phyloP scores from a whole-genome alignment of 1,284 basidiomycete genomes.

The Xerocomus subilludens region DNA sequence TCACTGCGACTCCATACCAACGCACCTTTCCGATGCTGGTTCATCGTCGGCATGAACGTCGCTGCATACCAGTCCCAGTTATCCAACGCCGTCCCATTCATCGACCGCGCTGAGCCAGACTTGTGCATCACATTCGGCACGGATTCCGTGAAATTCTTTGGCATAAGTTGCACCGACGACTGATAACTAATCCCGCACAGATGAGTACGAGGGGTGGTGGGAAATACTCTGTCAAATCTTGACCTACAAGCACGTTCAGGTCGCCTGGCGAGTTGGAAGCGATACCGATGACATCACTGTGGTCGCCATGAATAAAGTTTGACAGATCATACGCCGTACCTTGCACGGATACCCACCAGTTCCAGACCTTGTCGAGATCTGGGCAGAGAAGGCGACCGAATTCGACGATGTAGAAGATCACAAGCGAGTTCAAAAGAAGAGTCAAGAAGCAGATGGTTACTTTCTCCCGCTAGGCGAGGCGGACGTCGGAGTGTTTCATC shows the following conservation, averaged over 20 bases:
- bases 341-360: conserved; percentile 90
- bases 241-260: conserved; percentile 82
- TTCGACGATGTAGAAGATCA: conserved; percentile 92
- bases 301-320: conserved; percentile 87
- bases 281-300: conserved; percentile 79
- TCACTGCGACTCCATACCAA: conserved; percentile 74
- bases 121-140: conserved; percentile 79
- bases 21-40: conserved; percentile 83
- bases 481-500: conserved; percentile 97
- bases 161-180: conserved; percentile 61
- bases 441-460: conserved; percentile 93
- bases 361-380: conserved; percentile 92
- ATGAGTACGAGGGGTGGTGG: conserved; percentile 84
- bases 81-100: conserved; percentile 62
- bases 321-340: conserved; percentile 95
- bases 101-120: conserved; percentile 71
- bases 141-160: conserved; percentile 75
- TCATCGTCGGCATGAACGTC: conserved; percentile 79
- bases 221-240: conserved; percentile 91
- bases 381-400: conserved; percentile 95
- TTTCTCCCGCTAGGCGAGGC: conserved; percentile 98
- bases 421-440: conserved; percentile 79
- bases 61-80: conserved; percentile 82
- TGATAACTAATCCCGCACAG: conserved; percentile 83
- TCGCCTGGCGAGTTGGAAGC: conserved; percentile 75